Evolutionary conservation across 768 basidiomycete genomes (phyloP).

Genomic region (Hypsizygus marmoreus): DNA sequence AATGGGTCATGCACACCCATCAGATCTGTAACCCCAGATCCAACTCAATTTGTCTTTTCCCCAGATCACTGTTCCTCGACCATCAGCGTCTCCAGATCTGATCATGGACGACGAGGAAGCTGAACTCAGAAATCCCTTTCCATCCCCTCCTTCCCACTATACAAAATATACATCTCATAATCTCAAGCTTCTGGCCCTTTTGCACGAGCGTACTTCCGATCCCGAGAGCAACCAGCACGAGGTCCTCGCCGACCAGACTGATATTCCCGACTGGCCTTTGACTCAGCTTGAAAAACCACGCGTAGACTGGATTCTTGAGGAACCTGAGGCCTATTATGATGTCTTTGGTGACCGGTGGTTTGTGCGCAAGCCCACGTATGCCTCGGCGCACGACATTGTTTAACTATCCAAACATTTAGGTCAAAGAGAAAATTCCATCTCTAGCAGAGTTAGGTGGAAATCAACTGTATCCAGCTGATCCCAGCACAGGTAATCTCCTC

Average conservation of each 20-base stretch:
- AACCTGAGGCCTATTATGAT: constrained; percentile 69
- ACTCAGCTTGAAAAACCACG: constrained; percentile 80
- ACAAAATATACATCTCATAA: constrained; percentile 76
- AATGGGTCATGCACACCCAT: too few species aligned
- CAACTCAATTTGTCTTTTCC: too few species aligned
- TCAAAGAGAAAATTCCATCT: constrained; percentile 82
- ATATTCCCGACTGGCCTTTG: constrained; percentile 80
- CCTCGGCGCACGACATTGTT: constrained; percentile 8
- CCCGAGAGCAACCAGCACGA: constrained; percentile 58
- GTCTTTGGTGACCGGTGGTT: constrained; percentile 91
- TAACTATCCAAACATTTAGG: constrained; percentile 38
- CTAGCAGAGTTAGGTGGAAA: constrained; percentile 79
- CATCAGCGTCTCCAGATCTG: constrained; percentile 10
- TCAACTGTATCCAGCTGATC: constrained; percentile 79
- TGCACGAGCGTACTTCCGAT: constrained; percentile 54
- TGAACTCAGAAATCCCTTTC: constrained; percentile 85
- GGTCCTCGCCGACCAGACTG: constrained; percentile 65
- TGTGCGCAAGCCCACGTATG: constrained; percentile 49
- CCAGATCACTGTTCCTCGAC: constrained; percentile 23
- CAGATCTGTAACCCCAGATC: too few species aligned
- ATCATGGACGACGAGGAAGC: constrained; percentile 72
- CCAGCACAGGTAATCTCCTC: constrained; percentile 55
- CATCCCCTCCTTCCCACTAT: constrained; percentile 86
- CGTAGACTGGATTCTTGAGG: constrained; percentile 89
- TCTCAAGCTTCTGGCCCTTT: constrained; percentile 62